These are phyloP conservation scores for Xylaria palmicola DNA, from an alignment of 495 filamentous ascomycete genomes.

Conservation along the genomic window DNA sequence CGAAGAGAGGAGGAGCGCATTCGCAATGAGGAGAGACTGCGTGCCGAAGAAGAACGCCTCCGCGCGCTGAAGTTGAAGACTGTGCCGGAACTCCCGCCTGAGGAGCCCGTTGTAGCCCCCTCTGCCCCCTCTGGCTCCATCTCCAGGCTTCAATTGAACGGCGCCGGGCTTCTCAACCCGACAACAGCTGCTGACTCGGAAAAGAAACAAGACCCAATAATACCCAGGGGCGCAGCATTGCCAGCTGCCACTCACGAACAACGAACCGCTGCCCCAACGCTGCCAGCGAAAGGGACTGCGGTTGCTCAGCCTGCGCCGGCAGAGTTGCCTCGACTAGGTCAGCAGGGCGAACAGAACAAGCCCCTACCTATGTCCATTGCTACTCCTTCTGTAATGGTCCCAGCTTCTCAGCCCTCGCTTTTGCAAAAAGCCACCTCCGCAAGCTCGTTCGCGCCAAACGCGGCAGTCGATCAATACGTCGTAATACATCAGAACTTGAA, in stretches of 20 bases:
- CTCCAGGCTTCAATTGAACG: neutral
- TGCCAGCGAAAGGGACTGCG: slow-evolving; percentile 17
- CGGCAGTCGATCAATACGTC: slow-evolving; percentile 52
- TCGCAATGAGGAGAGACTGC: slow-evolving; percentile 39
- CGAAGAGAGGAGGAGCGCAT: slow-evolving; percentile 55
- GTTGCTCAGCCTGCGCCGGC: slow-evolving; percentile 15
- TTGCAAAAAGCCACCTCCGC: neutral
- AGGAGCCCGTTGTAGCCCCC: neutral
- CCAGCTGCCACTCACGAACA: slow-evolving; percentile 8
- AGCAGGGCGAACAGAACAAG: neutral
- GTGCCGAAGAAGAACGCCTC: slow-evolving; percentile 41
- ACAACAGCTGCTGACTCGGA: neutral
- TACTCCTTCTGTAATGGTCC: neutral
- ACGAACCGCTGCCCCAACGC: slow-evolving; percentile 15
- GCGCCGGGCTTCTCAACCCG: slow-evolving; percentile 1
- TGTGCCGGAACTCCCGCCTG: slow-evolving; percentile 41
- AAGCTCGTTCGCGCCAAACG: neutral
- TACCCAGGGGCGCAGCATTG: neutral
- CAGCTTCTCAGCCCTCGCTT: neutral
- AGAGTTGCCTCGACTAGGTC: neutral
- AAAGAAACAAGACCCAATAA: neutral
- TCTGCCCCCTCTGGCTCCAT: neutral
- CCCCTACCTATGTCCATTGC: neutral
- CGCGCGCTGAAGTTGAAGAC: slow-evolving; percentile 43
- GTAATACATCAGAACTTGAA: slow-evolving; percentile 75